phyloP scores from a whole-genome alignment of 257 asterid species.

The Ballota nigra region DNA sequence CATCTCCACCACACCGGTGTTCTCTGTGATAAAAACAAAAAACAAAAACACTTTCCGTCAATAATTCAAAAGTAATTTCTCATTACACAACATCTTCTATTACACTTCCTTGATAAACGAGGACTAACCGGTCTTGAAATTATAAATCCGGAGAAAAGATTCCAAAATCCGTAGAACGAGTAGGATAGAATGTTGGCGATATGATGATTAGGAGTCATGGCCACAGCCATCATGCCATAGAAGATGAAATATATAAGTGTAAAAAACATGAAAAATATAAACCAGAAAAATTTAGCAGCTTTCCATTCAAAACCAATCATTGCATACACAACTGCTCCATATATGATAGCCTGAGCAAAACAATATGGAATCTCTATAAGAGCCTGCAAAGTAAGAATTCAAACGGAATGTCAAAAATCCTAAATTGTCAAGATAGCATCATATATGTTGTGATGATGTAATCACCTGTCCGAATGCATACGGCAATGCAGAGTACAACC shows the following conservation, averaged over 20 bases:
- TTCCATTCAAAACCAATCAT: conserved; percentile 54
- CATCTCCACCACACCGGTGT: conserved; percentile 47
- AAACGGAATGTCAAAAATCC: too few species aligned
- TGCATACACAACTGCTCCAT: conserved; percentile 39
- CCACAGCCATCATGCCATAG: conserved; percentile 56
- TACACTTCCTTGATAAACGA: too few species aligned
- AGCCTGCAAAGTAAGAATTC: too few species aligned
- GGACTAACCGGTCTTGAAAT: conserved; percentile 48
- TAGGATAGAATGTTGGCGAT: conserved; percentile 33
- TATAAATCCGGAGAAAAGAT: conserved; percentile 50
- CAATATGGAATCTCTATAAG: conserved; percentile 29
- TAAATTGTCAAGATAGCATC: too few species aligned
- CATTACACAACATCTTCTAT: too few species aligned
- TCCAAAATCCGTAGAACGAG: conserved; percentile 35
- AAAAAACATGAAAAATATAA: conserved; percentile 38
- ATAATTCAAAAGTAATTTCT: too few species aligned
- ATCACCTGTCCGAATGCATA: conserved; percentile 50
- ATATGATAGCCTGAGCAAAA: conserved; percentile 32
- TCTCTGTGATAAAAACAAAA: conserved; percentile 20
- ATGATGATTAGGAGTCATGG: conserved; percentile 49
- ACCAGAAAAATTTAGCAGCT: conserved; percentile 42
- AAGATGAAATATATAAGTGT: conserved; percentile 45
- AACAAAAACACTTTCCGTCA: too few species aligned
- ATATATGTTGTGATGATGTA: too few species aligned
- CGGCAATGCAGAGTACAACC: conserved; percentile 58